These are phyloP conservation scores for Ganoderma multipileum DNA, from an alignment of 1,284 basidiomycete genomes.

Conservation along the genomic window DNA sequence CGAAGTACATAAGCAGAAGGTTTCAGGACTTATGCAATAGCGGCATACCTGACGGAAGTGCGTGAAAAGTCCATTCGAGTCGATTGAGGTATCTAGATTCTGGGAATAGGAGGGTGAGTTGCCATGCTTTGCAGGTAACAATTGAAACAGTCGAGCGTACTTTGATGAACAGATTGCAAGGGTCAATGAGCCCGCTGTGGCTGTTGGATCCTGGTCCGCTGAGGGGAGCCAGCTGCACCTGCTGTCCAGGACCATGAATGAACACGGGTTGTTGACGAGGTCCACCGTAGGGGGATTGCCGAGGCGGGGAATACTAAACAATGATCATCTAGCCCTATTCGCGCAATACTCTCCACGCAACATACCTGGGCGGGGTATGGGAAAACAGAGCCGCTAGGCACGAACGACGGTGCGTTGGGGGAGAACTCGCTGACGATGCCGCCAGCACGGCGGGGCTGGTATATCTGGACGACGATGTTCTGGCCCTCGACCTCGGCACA, in stretches of 20 bases:
- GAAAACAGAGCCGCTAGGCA: conserved; percentile 68
- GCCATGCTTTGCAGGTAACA: neutral
- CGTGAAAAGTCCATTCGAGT: conserved; percentile 81
- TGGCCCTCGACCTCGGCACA: conserved; percentile 81
- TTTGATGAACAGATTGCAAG: conserved; percentile 92
- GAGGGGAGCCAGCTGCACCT: conserved; percentile 82
- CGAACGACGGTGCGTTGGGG: conserved; percentile 73
- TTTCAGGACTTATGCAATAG: neutral
- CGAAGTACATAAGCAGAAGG: neutral
- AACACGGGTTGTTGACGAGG: conserved; percentile 51
- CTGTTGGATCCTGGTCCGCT: conserved; percentile 77
- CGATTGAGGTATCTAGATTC: conserved; percentile 87
- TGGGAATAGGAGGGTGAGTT: conserved; percentile 41
- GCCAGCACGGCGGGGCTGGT: conserved; percentile 65
- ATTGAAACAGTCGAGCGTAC: conserved; percentile 44
- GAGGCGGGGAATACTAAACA: conserved; percentile 68
- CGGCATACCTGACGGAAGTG: conserved; percentile 78
- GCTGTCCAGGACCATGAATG: conserved; percentile 88
- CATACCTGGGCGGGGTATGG: conserved; percentile 58
- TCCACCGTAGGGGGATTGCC: conserved; percentile 47
- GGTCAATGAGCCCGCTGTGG: conserved; percentile 88
- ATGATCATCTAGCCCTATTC: conserved; percentile 14
- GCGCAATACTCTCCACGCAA: conserved; percentile 17
- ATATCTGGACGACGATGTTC: conserved; percentile 82
- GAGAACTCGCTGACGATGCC: conserved; percentile 69